Percentiles rank a stretch among this genome's conserved stretches.
phyloP scores from a whole-genome alignment of 1,139 yeast genomes.

The Geotrichum aggregatum region DNA sequence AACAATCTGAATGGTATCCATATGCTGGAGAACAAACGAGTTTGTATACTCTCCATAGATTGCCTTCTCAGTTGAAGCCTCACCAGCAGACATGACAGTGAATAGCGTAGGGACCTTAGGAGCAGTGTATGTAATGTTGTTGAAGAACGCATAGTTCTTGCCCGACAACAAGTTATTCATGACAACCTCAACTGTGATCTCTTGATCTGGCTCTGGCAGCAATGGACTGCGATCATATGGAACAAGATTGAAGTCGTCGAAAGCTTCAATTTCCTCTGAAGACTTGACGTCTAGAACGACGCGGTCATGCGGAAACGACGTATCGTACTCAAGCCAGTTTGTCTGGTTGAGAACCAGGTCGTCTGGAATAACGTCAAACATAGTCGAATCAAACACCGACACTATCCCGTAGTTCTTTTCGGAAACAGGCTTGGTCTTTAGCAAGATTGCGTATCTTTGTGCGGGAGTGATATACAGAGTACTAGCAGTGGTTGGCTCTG shows the following conservation, averaged over 20 bases:
- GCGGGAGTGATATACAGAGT: conserved; percentile 68
- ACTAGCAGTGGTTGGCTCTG: conserved; percentile 59
- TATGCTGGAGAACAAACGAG: conserved; percentile 63
- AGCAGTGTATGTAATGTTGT: conserved; percentile 64
- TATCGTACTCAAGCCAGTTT: conserved; percentile 61
- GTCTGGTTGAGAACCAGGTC: conserved; percentile 67
- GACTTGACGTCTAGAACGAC: conserved; percentile 38
- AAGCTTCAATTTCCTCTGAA: conserved; percentile 37
- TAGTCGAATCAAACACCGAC: conserved; percentile 68
- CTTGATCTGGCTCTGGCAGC: conserved; percentile 62
- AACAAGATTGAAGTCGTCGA: conserved; percentile 57
- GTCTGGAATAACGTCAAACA: conserved; percentile 70
- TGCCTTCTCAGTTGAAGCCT: conserved; percentile 47
- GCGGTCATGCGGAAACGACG: conserved; percentile 45
- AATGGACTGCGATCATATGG: conserved; percentile 54
- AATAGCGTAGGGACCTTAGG: conserved; percentile 85
- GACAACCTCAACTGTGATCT: conserved; percentile 58
- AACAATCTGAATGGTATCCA: conserved; percentile 59
- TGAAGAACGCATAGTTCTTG: conserved; percentile 85
- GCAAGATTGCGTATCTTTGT: conserved; percentile 70
- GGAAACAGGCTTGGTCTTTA: conserved; percentile 62
- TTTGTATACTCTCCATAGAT: conserved; percentile 81
- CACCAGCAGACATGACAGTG: conserved; percentile 63
- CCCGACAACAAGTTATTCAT: conserved; percentile 84
- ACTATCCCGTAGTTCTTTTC: conserved; percentile 68